phyloP scores from a whole-genome alignment of 2,329 filamentous ascomycete species.

The Dothidotthia symphoricarpi region DNA sequence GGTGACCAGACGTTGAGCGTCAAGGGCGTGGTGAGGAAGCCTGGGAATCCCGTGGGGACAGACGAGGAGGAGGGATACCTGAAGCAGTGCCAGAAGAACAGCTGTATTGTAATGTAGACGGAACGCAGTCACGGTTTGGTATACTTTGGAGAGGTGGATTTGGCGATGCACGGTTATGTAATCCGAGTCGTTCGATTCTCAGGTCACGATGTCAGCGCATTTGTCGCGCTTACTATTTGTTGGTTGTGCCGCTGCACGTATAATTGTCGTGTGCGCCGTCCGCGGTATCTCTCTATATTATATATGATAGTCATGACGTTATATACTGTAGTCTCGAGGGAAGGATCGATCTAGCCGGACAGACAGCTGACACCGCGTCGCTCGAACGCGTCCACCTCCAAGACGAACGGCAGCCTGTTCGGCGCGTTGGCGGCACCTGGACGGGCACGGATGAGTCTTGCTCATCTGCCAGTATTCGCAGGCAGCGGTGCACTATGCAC shows the following conservation, averaged over 20 bases:
- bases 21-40: conserved; percentile 67
- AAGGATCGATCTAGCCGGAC: conserved; percentile 1
- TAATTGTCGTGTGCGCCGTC: too few species aligned
- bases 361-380: conserved; percentile 29
- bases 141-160: neutral
- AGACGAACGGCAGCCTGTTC: conserved; percentile 13
- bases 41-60: conserved; percentile 47
- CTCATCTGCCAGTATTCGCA: neutral
- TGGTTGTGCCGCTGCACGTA: neutral
- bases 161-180: conserved; percentile 19
- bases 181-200: conserved; percentile 26
- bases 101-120: conserved; percentile 47
- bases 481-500: conserved; percentile 1
- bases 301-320: too few species aligned
- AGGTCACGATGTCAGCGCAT: conserved; percentile 32
- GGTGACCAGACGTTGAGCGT: conserved; percentile 80
- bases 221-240: conserved; percentile 10
- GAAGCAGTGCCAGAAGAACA: conserved; percentile 55
- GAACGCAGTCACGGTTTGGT: too few species aligned
- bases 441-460: conserved; percentile 1
- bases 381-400: conserved; percentile 6
- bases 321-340: too few species aligned
- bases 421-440: conserved; percentile 13
- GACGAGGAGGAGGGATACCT: conserved; percentile 77
- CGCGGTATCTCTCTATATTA: too few species aligned